Evolutionary conservation across 164 flowering plant species (phyloP), one percentile per base, ranked within the genome.

Genomic region (Magnolia officinalis): DNA sequence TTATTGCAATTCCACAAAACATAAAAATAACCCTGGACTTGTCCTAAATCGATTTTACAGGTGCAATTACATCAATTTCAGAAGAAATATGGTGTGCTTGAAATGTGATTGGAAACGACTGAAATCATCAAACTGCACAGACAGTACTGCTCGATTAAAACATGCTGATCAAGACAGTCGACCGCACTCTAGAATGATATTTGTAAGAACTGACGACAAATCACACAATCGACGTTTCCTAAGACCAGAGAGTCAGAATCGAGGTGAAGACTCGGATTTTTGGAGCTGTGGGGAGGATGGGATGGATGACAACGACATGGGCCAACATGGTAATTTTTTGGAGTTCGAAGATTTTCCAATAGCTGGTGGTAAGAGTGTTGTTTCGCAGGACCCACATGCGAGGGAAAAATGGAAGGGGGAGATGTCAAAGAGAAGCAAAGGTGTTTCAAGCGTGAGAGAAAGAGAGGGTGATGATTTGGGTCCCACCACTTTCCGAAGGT

Each of bases 1-100:
- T 37, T 5, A 4, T 37, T 37, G 45, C 45, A 37, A 37, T 37
- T 37, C 45, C 2, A 37, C 6, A 3, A 3, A 37, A 37, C 45
- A 37, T 37, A 37, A 37, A 37, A 37, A 37, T 37, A 37, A 37
- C 45, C 45, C 45, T 4, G 4, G 45, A 37, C 45, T 37, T 3
- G 6, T 55, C 13, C 18, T 55, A 18, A 72, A 31, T 50, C 52
- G 23, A 55, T 71, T 74, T 52, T 83, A 64, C 77, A 94, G 98
- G 85, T 94, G 97, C 81, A 91, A 89, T 83, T 92, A 87, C 82
- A 80, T 94, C 58, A 94, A 94, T 74, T 94, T 92, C 78, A 87
- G 86, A 80, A 88, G 82, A 80, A 94, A 94, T 80, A 86, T 82
- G 88, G 83, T 84, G 18, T 94, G 97, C 80, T 80, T 91, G 85